Conservation (phyloP, 2,329 filamentous ascomycete species). For the Zopfia rhizophila region DNA sequence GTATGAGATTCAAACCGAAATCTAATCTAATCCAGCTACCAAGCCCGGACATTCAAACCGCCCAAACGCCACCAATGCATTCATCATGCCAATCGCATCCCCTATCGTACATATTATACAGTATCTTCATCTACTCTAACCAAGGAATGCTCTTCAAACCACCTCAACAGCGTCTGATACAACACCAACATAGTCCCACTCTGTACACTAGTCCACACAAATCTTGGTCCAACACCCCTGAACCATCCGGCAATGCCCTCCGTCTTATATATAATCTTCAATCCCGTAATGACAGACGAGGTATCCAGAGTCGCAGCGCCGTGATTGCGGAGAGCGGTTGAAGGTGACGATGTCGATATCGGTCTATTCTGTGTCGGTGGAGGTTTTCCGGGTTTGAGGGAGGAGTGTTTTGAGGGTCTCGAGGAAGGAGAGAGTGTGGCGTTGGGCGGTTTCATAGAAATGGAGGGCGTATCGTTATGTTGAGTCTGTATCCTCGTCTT, state of each 20-base stretch:
- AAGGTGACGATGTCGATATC: slow-evolving; percentile 91
- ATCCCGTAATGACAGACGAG: slow-evolving; percentile 84
- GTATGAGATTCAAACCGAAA: too few relatives aligned
- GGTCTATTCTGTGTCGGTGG: slow-evolving; percentile 63
- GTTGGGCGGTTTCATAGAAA: slow-evolving; percentile 26
- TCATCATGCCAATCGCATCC: slow-evolving; percentile 2
- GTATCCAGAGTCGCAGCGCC: slow-evolving; percentile 86
- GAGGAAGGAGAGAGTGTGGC: slow-evolving; percentile 29
- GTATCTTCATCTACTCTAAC: slow-evolving; percentile 30
- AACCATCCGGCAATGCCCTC: slow-evolving; percentile 94
- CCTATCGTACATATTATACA: slow-evolving; percentile 16
- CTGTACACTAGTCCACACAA: slow-evolving; percentile 97
- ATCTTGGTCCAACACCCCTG: slow-evolving; percentile 89
- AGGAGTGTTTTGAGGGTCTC: slow-evolving; percentile 43
- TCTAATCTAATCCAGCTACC: too few relatives aligned
- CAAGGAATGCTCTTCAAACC: slow-evolving; percentile 70
- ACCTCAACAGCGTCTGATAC: slow-evolving; percentile 86
- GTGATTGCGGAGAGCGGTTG: slow-evolving; percentile 81
- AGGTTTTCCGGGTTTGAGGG: slow-evolving; percentile 33
- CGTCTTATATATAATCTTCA: slow-evolving; percentile 87
- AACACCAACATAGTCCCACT: slow-evolving; percentile 96
- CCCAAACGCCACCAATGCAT: slow-evolving; percentile 18
- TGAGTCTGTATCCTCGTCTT: slow-evolving; percentile 98
- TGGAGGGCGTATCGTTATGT: slow-evolving; percentile 62
- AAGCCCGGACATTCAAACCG: too few relatives aligned